Evolutionary conservation across 306 rosid genomes (phyloP), one percentile per base, ranked within the genome.

Genomic region (Biancaea sappan): DNA sequence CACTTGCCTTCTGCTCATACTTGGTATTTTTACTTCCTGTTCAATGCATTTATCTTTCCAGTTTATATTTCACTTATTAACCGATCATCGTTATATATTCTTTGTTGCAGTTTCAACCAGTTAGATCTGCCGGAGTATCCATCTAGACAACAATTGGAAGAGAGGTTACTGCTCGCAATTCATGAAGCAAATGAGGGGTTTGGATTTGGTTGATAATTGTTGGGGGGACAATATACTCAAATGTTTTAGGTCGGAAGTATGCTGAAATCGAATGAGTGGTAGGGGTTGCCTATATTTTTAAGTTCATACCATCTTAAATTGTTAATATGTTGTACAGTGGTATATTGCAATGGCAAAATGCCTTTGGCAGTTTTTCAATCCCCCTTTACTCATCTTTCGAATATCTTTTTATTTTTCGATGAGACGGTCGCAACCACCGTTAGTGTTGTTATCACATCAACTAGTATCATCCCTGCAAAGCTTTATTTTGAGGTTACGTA

Each of bases 1-100:
- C 99, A 95, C 84, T 88, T 95, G 84, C 99, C 99, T 44, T 95
- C 99, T 79, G 99, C 99, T 69, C 99, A 95, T 78, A 95, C 99
- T 43, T 95, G 99, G 99, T 95, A 92, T 9, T 10, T 22, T 15
- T 5, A 3, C 18, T 0, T 10, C 80, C 65, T 3, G 34, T 32
- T 37, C 15, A 19, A 22, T 47, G 37, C 58, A 43, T n/a, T 50
- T 38, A 18, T 18, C 19, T 11, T 52, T 80, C 13, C 34, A 31
- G 16, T 40, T 44, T 24, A 50, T 38, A 47, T 62, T 48, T 54
- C 52, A 53, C 74, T 37, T 34, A 12, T 29, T 64, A 38, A 25
- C 38, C 16, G 57, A 46, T 69, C 52, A 35, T 38, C 3, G 21
- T 61, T 38, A n/a, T 37, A 12, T 16, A 44, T 15, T 31, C 41